Base-by-base conservation (phyloP, 345 rosid genomes). In the Trapa bicornis region DNA sequence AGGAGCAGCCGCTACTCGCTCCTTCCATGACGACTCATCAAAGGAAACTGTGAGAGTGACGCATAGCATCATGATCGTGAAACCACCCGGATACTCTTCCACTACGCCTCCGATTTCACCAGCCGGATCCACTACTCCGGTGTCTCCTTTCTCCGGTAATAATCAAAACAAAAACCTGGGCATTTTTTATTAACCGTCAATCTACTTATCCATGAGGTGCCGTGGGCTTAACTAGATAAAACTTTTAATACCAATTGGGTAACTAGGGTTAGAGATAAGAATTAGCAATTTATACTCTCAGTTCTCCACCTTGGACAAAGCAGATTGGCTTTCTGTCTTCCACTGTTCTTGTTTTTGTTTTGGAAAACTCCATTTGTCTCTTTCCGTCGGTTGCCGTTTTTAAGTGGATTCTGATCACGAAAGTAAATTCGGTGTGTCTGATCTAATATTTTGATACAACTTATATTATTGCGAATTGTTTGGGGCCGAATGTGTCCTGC, bases 21-120 rank as follows among this genome's bases (percentile, higher is more conserved):
- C 98, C 69, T 77, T 67, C 81, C 72, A 73, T 35, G 88, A 77
- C 3, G 95, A 84, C 3, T 10, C 78, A 66, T 12, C 80, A 60
- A 77, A 65, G 71, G 92, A 77, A 29, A 68, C 74, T 33, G 72
- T 63, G 71, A 89, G 70, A 80, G 96, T 92, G 53, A 87, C 98
- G 33, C 79, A 96, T 10, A 83, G 86, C 68, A 92, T 92, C 75
- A 92, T 84, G 96, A 89, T 92, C 64, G 74, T 92, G 16, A 92
- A 85, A 68, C 96, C 96, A 47, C 93, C 96, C 0, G 96, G 93
- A 0, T 88, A 83, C 71, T 91, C 81, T 78, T 60, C 69, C 50
- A 82, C 82, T 42, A 85, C 98, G 52, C 96, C 96, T 35, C 96
- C 96, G 61, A 88, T 67, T 5, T 92, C 98, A 10, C 98, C 96